Evolutionary conservation across 352 stramenopile species (phyloP).

Genomic region (Aphanomyces invadans): DNA sequence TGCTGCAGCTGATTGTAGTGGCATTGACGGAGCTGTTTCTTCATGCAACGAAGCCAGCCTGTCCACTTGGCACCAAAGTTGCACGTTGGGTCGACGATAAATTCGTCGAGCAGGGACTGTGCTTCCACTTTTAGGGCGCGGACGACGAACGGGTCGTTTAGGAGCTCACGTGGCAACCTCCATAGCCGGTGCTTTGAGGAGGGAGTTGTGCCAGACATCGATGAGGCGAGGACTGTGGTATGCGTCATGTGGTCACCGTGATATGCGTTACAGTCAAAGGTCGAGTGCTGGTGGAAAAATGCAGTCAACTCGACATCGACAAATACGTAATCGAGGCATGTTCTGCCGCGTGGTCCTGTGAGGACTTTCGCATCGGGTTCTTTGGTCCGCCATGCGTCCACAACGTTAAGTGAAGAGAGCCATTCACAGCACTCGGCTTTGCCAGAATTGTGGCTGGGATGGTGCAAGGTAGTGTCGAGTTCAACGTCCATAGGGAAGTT

Average conservation of each 20-base stretch:
- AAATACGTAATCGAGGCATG: conserved; percentile 30
- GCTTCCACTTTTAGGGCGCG: not conserved
- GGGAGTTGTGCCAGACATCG: not conserved
- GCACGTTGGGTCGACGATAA: not conserved
- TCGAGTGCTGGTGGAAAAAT: not conserved
- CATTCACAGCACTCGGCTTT: conserved; percentile 16
- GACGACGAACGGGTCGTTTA: not conserved
- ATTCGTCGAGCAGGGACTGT: not conserved
- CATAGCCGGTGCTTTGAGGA: not conserved
- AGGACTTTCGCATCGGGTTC: conserved; percentile 9
- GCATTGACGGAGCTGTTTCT: not conserved
- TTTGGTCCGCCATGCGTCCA: conserved; percentile 26
- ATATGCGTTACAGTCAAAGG: not conserved
- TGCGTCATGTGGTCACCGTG: not conserved
- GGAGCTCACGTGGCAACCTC: not conserved
- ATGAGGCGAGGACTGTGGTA: not conserved
- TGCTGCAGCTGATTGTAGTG: too few species aligned
- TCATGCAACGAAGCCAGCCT: not conserved
- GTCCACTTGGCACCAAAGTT: not conserved
- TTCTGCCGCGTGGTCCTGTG: conserved; percentile 13
- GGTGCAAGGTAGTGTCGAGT: not conserved
- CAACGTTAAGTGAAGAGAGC: conserved; percentile 21
- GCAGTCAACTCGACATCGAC: not conserved
- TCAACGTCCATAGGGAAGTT: conserved; percentile 16
- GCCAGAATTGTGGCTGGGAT: not conserved